These are phyloP conservation scores for Aureobasidium musti DNA, from an alignment of 2,329 filamentous ascomycete genomes.

Conservation along the genomic window DNA sequence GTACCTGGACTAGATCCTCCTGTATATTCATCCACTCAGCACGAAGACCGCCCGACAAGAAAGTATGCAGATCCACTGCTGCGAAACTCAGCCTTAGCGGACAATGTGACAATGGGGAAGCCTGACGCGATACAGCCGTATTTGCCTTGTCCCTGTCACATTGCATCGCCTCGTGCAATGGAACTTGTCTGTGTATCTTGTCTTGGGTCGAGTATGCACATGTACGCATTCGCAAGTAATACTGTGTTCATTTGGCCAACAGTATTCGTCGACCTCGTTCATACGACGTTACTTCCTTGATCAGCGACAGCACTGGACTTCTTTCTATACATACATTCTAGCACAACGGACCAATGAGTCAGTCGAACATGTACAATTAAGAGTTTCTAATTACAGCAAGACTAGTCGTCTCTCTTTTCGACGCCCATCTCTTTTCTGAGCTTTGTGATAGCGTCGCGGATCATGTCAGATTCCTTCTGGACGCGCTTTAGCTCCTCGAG, in stretches of 20 bases:
- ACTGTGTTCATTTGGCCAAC: neutral
- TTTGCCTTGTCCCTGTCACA: conserved; percentile 7
- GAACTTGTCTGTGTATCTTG: neutral
- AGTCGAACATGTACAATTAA: neutral
- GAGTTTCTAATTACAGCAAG: conserved; percentile 1
- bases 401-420: conserved; percentile 8
- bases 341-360: neutral
- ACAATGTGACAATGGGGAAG: neutral
- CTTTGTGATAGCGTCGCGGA: conserved; percentile 9
- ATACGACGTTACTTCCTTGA: neutral
- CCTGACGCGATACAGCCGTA: neutral
- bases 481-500: conserved; percentile 19
- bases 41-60: neutral
- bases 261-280: neutral
- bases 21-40: neutral
- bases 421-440: conserved; percentile 25
- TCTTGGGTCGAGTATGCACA: neutral
- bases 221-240: neutral
- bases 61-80: neutral
- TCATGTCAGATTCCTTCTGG: conserved; percentile 17
- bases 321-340: neutral
- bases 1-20: neutral
- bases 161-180: neutral
- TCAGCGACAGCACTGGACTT: too few relatives aligned
- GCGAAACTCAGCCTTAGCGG: neutral